These are phyloP conservation scores for Dipodascopsis uninucleata DNA, from an alignment of 805 yeast species.

Conservation along the genomic window DNA sequence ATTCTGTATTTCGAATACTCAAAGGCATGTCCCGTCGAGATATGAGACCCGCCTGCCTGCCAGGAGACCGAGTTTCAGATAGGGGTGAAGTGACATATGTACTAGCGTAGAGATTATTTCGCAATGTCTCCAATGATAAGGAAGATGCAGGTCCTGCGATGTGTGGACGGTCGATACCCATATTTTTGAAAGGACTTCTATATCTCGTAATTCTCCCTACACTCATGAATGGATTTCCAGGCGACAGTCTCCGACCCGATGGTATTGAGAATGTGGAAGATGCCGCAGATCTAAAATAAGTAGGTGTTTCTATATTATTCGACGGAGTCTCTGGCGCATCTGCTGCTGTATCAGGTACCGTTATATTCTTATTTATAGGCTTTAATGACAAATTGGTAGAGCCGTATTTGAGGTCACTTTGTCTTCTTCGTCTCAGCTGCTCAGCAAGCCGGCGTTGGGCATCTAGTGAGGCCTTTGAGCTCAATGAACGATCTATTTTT, in stretches of 20 bases:
- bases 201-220: conserved; percentile 11
- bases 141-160: conserved; percentile 1
- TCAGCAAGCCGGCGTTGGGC: conserved; percentile 10
- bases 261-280: neutral
- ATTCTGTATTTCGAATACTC: conserved; percentile 20
- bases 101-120: neutral
- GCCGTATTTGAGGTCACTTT: conserved; percentile 5
- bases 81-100: conserved; percentile 15
- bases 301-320: neutral
- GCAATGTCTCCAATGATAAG: neutral
- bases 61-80: conserved; percentile 15
- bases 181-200: conserved; percentile 16
- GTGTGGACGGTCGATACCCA: neutral
- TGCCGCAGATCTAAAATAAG: neutral
- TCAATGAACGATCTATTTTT: too few species aligned
- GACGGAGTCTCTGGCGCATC: neutral
- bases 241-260: neutral
- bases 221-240: neutral
- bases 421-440: conserved; percentile 13
- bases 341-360: neutral
- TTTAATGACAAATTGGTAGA: neutral
- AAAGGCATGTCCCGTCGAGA: conserved; percentile 14
- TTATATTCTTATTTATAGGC: neutral
- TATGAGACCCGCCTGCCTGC: conserved; percentile 1
- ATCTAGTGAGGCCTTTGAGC: conserved; percentile 12